Percentiles rank a stretch among this genome's conserved stretches.
Conservation (phyloP, 1,284 basidiomycete genomes). For the Papiliotrema terrestris region DNA sequence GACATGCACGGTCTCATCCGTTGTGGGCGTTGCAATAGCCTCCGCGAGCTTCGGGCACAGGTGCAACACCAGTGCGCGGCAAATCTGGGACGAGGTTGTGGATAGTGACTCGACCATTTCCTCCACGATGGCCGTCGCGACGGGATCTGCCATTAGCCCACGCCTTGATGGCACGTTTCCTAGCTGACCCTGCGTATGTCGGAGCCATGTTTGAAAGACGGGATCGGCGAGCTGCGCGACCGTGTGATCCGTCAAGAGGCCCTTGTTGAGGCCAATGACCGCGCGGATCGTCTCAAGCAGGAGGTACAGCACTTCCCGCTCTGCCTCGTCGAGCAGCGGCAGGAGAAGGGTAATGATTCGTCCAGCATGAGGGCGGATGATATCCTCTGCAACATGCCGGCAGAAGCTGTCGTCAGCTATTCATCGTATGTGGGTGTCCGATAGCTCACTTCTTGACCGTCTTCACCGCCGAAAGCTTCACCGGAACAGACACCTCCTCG, state of each 20-base stretch:
- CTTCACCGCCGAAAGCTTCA: slow-evolving; percentile 91
- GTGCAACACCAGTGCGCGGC: slow-evolving; percentile 59
- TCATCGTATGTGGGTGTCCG: not conserved
- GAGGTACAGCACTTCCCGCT: slow-evolving; percentile 85
- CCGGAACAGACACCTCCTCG: slow-evolving; percentile 65
- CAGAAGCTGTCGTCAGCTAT: slow-evolving; percentile 48
- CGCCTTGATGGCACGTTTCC: not conserved
- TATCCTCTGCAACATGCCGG: slow-evolving; percentile 52
- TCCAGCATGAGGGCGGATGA: slow-evolving; percentile 62
- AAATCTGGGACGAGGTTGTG: slow-evolving; percentile 33
- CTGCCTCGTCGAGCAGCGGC: slow-evolving; percentile 73
- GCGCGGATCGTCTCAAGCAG: slow-evolving; percentile 80
- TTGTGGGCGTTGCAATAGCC: slow-evolving; percentile 58
- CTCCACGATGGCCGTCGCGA: slow-evolving; percentile 78
- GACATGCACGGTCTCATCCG: slow-evolving; percentile 65
- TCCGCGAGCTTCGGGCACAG: slow-evolving; percentile 68
- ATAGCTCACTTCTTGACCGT: slow-evolving; percentile 75
- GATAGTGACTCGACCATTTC: slow-evolving; percentile 75
- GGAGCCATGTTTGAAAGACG: slow-evolving; percentile 73
- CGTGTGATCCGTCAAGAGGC: slow-evolving; percentile 63
- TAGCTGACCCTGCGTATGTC: slow-evolving; percentile 69
- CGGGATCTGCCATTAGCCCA: slow-evolving; percentile 61
- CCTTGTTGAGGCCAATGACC: slow-evolving; percentile 69
- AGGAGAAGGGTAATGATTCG: slow-evolving; percentile 78
- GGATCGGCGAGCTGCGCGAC: slow-evolving; percentile 63